Conservation (phyloP, 495 filamentous ascomycete genomes). For the Chaetomium tenue region DNA sequence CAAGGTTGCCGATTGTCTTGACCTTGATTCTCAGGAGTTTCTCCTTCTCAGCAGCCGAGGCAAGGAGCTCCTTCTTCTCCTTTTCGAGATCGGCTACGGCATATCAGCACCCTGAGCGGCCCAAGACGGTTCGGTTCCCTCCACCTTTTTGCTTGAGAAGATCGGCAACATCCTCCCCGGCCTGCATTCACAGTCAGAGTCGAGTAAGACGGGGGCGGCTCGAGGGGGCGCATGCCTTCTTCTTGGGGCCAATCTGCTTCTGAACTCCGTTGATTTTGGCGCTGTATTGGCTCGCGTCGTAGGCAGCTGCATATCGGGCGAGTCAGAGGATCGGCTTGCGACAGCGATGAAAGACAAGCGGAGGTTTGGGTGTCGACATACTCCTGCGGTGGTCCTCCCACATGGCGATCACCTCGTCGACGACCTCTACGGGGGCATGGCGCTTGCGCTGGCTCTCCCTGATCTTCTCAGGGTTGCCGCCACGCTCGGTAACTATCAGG, state of each 20-base stretch:
- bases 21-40: conserved; percentile 65
- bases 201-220: background rate
- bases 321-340: background rate
- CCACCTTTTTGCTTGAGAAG: conserved; percentile 67
- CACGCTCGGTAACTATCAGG: conserved; percentile 71
- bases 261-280: conserved; percentile 82
- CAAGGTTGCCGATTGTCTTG: conserved; percentile 86
- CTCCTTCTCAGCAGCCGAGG: conserved; percentile 71
- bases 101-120: conserved; percentile 13
- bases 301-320: conserved; percentile 46
- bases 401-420: conserved; percentile 85
- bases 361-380: conserved; percentile 46
- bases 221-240: conserved; percentile 64
- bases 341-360: background rate
- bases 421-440: conserved; percentile 71
- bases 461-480: conserved; percentile 84
- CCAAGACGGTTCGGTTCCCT: background rate
- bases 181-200: conserved; percentile 46
- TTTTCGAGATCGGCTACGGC: conserved; percentile 62
- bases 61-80: conserved; percentile 74
- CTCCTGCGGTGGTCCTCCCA: conserved; percentile 81
- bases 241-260: conserved; percentile 87
- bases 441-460: conserved; percentile 83
- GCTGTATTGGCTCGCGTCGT: conserved; percentile 73
- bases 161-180: conserved; percentile 85